phyloP scores from a whole-genome alignment of 1,284 basidiomycete genomes.

The Microbotryum violaceum region DNA sequence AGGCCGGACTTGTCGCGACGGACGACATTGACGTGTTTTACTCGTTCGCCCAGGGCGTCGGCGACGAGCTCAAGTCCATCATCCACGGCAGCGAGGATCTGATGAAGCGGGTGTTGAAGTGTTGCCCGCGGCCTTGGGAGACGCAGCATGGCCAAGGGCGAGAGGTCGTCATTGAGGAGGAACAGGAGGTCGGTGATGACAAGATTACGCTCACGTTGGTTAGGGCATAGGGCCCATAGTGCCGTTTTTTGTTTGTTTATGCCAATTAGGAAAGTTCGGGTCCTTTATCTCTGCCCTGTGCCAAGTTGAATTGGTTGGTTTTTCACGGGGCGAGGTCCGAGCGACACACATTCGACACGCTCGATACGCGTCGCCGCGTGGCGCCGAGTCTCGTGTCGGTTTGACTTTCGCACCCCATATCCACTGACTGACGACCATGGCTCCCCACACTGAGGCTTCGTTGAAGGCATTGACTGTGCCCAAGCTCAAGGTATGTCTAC shows the following conservation, averaged over 20 bases:
- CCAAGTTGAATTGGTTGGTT: conserved; percentile 78
- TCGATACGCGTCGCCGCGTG: no score
- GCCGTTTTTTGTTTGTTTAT: conserved; percentile 44
- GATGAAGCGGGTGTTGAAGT: conserved; percentile 69
- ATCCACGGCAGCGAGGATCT: conserved; percentile 62
- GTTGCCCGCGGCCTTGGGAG: conserved; percentile 49
- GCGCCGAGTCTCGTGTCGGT: no score
- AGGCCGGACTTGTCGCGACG: conserved; percentile 86
- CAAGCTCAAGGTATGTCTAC: conserved; percentile 40
- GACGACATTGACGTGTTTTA: conserved; percentile 92
- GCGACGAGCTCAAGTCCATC: conserved; percentile 58
- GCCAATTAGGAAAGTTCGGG: conserved; percentile 53
- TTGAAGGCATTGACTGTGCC: conserved; percentile 43
- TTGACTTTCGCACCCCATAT: no score
- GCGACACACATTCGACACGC: conserved; percentile 45
- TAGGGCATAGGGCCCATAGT: conserved; percentile 51
- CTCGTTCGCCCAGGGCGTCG: conserved; percentile 48
- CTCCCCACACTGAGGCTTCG: conserved; percentile 14
- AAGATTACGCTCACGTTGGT: conserved; percentile 54
- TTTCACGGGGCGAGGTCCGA: conserved; percentile 52
- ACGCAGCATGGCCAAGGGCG: conserved; percentile 48
- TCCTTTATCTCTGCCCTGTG: conserved; percentile 72
- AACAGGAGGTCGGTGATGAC: conserved; percentile 75
- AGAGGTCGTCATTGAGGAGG: conserved; percentile 65
- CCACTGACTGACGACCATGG: neutral